phyloP scores from a whole-genome alignment of 805 yeast genomes.

The Priceomyces castillae region DNA sequence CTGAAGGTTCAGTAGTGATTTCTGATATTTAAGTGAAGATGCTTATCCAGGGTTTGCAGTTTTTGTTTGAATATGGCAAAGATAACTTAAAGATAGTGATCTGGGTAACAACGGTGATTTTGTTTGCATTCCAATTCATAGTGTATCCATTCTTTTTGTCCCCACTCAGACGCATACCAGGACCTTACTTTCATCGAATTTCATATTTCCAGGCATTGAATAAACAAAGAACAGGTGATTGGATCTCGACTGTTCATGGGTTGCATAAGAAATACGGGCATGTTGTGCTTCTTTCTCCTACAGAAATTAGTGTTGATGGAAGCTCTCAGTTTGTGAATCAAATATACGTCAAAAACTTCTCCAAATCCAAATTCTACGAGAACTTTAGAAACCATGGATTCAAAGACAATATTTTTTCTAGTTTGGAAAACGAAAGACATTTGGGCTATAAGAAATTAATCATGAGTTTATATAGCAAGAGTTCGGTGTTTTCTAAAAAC shows the following conservation, averaged over 20 bases:
- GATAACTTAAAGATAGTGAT: neutral
- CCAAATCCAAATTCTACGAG: conserved; percentile 57
- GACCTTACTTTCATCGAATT: conserved; percentile 53
- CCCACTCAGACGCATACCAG: conserved; percentile 54
- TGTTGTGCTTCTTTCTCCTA: conserved; percentile 59
- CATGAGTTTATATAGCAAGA: conserved; percentile 32
- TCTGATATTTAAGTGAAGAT: neutral
- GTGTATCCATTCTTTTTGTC: conserved; percentile 48
- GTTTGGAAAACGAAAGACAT: conserved; percentile 49
- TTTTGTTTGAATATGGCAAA: neutral
- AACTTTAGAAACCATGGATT: conserved; percentile 58
- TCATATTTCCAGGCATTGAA: conserved; percentile 33
- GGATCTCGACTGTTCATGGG: conserved; percentile 40
- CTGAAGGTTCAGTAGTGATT: too few relatives aligned
- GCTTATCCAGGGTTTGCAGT: neutral
- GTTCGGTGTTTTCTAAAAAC: conserved; percentile 29
- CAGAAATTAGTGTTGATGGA: conserved; percentile 56
- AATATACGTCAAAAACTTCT: conserved; percentile 54
- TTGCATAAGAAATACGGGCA: conserved; percentile 60
- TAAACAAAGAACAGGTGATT: conserved; percentile 45
- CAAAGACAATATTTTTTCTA: conserved; percentile 56
- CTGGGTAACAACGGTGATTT: neutral
- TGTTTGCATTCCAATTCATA: conserved; percentile 29
- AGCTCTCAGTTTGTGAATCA: conserved; percentile 50
- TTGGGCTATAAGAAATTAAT: conserved; percentile 32